Conservation (phyloP, 192 early-diverging fungal species). For the Allomyces javanicus region DNA sequence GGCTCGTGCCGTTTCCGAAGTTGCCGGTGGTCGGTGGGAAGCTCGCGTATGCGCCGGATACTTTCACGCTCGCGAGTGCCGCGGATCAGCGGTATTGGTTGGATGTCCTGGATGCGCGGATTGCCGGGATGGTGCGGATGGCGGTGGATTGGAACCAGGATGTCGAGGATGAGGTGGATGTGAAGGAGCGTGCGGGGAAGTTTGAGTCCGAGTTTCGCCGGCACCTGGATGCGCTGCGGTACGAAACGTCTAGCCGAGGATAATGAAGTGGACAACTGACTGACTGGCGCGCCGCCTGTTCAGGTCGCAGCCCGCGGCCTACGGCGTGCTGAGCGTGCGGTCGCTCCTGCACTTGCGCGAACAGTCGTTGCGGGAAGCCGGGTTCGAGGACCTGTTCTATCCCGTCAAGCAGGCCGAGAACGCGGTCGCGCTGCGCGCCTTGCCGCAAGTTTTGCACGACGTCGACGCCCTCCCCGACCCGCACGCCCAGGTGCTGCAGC, state of each 20-base stretch:
- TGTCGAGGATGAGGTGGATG: conserved; percentile 5
- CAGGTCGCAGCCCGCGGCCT: conserved; percentile 36
- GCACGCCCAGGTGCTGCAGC: conserved; percentile 12
- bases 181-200: conserved; percentile 7
- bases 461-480: conserved; percentile 23
- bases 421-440: conserved; percentile 27
- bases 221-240: conserved; percentile 39
- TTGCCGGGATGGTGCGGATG: conserved; percentile 38
- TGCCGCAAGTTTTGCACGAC: conserved; percentile 22
- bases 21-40: conserved; percentile 16
- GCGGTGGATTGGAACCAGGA: conserved; percentile 25
- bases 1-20: conserved; percentile 36
- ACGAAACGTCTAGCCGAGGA: neutral
- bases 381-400: conserved; percentile 56
- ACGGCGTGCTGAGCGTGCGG: conserved; percentile 51
- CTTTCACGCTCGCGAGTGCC: conserved; percentile 33
- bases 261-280: too few relatives aligned
- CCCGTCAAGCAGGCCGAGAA: conserved; percentile 48
- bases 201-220: conserved; percentile 47
- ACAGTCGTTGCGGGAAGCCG: conserved; percentile 63
- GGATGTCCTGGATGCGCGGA: conserved; percentile 42
- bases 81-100: conserved; percentile 54
- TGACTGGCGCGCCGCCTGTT: too few relatives aligned
- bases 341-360: conserved; percentile 54
- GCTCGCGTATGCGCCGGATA: conserved; percentile 43